Percentiles rank a stretch among this genome's conserved stretches.
These are phyloP conservation scores for Termitomyces sp. DNA, from an alignment of 768 basidiomycete species.

Conservation along the genomic window DNA sequence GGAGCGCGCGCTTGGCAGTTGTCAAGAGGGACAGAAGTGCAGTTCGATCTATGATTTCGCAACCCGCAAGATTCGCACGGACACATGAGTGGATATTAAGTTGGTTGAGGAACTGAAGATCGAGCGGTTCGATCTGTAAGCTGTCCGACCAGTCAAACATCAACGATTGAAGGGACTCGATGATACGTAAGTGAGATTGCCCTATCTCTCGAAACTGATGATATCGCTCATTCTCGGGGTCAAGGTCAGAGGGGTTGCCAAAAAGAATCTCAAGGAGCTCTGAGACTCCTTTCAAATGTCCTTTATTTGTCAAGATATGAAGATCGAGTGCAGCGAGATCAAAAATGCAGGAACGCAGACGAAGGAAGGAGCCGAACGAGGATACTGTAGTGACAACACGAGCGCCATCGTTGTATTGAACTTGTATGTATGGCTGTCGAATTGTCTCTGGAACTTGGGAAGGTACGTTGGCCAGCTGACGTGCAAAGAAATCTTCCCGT, in stretches of 20 bases:
- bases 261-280: conserved; percentile 82
- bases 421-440: conserved; percentile 48
- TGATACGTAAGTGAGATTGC: conserved; percentile 79
- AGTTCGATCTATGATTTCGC: conserved; percentile 75
- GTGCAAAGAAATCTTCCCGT: conserved; percentile 82
- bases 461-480: conserved; percentile 77
- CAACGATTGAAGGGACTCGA: conserved; percentile 83
- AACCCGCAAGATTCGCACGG: conserved; percentile 62
- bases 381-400: conserved; percentile 63
- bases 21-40: conserved; percentile 68
- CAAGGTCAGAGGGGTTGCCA: conserved; percentile 51
- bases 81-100: conserved; percentile 69
- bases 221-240: conserved; percentile 45
- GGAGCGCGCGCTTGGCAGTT: conserved; percentile 51
- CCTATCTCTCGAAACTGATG: conserved; percentile 66
- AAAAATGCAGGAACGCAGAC: conserved; percentile 77
- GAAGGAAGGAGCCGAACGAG: conserved; percentile 69
- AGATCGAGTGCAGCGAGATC: conserved; percentile 85
- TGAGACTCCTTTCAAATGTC: conserved; percentile 64
- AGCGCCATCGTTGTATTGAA: conserved; percentile 67
- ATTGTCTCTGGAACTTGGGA: conserved; percentile 48
- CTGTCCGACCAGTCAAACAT: conserved; percentile 87
- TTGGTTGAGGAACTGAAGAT: conserved; percentile 58
- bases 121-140: conserved; percentile 47
- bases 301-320: conserved; percentile 76